A percentile compares a stretch with the other conserved stretches of the same genome.
Conservation (phyloP, 2,329 filamentous ascomycete genomes). For the Penicillium sp. region DNA sequence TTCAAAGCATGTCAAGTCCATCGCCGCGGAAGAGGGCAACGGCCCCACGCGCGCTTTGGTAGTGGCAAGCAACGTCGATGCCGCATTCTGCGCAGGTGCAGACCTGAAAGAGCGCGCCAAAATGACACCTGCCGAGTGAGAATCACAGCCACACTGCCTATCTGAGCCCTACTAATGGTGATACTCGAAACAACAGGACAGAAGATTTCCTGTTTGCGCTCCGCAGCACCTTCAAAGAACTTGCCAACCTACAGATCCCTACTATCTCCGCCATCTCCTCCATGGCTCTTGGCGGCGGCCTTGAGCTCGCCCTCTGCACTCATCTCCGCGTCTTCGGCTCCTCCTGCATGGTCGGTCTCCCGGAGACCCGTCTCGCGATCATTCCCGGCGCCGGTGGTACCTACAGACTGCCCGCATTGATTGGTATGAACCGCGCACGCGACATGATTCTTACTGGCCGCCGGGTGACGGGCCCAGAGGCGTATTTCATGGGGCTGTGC, state of each 20-base stretch:
- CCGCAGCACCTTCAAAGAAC: constrained; percentile 70
- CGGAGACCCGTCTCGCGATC: constrained; percentile 90
- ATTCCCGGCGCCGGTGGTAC: constrained; percentile 94
- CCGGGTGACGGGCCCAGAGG: constrained; percentile 78
- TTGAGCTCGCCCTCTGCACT: constrained; percentile 88
- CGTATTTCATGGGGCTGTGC: constrained; percentile 87
- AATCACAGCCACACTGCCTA: constrained; percentile 5
- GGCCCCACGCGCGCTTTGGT: constrained; percentile 76
- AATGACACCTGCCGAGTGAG: constrained; percentile 77
- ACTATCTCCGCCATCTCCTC: constrained; percentile 87
- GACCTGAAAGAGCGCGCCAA: constrained; percentile 84
- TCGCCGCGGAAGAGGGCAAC: constrained; percentile 61
- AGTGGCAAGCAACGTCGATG: constrained; percentile 79
- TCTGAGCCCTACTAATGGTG: not conserved
- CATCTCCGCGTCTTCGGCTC: constrained; percentile 85
- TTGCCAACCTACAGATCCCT: constrained; percentile 78
- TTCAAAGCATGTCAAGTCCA: constrained; percentile 68
- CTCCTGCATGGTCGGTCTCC: constrained; percentile 75
- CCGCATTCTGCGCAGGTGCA: constrained; percentile 89
- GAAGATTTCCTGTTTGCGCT: constrained; percentile 75
- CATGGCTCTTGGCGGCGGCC: constrained; percentile 84
- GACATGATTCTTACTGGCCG: constrained; percentile 90
- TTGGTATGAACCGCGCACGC: constrained; percentile 78
- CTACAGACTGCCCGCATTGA: constrained; percentile 77
- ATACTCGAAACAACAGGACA: constrained; percentile 58